These are phyloP conservation scores for Cadophora sp. DNA, from an alignment of 2,329 filamentous ascomycete species.

Conservation along the genomic window DNA sequence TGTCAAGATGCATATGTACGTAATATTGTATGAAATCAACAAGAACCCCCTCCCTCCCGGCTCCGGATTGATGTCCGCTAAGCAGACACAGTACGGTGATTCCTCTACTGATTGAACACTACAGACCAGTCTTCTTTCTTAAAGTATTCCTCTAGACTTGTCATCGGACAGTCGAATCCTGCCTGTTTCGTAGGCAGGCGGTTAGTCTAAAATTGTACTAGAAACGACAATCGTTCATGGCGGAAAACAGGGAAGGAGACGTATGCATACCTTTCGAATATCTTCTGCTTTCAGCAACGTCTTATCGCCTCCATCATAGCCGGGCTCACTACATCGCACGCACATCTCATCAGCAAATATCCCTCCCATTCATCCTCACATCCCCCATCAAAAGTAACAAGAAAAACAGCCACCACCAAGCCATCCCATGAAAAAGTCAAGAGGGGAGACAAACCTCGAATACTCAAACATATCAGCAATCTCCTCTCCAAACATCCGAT, in stretches of 20 bases:
- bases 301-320: constrained; percentile 48
- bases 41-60: not conserved
- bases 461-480: constrained; percentile 45
- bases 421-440: too few species aligned
- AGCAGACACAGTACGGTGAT: too few species aligned
- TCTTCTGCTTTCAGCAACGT: constrained; percentile 35
- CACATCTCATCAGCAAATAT: not conserved
- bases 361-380: not conserved
- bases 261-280: constrained; percentile 23
- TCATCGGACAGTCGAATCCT: constrained; percentile 43
- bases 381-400: not conserved
- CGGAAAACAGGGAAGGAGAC: not conserved
- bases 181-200: not conserved
- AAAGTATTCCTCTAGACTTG: constrained; percentile 30
- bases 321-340: constrained; percentile 36
- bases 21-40: not conserved
- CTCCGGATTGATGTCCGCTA: too few species aligned
- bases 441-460: constrained; percentile 8
- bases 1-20: not conserved
- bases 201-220: not conserved
- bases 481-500: constrained; percentile 39
- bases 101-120: constrained; percentile 39
- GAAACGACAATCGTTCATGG: not conserved
- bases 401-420: not conserved
- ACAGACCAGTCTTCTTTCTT: constrained; percentile 32